Conservation (phyloP, 2,329 filamentous ascomycete genomes). For the Nakataea oryzae region DNA sequence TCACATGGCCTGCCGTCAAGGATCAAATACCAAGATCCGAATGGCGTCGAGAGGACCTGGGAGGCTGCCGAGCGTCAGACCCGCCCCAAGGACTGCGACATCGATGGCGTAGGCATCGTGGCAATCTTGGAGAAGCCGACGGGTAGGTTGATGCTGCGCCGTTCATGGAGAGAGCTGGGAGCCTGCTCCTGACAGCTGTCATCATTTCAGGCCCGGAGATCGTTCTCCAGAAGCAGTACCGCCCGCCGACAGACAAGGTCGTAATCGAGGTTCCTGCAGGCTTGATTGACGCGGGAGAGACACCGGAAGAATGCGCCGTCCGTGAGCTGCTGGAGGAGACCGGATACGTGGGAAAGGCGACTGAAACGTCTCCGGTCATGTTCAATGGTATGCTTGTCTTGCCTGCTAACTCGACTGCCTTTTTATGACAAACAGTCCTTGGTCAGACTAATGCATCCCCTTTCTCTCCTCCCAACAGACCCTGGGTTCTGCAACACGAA, state of each 20-base stretch:
- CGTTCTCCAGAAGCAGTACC: conserved; percentile 57
- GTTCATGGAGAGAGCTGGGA: neutral
- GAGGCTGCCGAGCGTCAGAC: conserved; percentile 65
- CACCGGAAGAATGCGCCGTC: conserved; percentile 48
- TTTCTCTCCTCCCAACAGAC: conserved; percentile 22
- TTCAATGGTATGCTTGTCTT: conserved; percentile 37
- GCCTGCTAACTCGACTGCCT: neutral
- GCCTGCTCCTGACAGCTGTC: neutral
- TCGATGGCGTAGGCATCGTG: conserved; percentile 66
- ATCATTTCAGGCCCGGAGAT: conserved; percentile 34
- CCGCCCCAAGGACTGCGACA: conserved; percentile 46
- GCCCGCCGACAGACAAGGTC: conserved; percentile 48
- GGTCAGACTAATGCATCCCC: neutral
- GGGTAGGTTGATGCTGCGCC: conserved; percentile 17
- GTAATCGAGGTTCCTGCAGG: conserved; percentile 57
- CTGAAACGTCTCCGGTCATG: conserved; percentile 53
- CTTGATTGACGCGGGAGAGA: conserved; percentile 51
- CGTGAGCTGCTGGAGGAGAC: conserved; percentile 58
- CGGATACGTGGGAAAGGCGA: conserved; percentile 47
- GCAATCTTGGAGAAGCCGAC: conserved; percentile 50
- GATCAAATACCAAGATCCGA: conserved; percentile 54
- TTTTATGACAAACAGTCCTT: neutral
- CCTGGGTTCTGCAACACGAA: conserved; percentile 60
- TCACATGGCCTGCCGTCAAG: conserved; percentile 20
- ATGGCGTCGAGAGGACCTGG: conserved; percentile 51